Evolutionary conservation across 768 basidiomycete species (phyloP).

Genomic region (Filobasidium floriforme): DNA sequence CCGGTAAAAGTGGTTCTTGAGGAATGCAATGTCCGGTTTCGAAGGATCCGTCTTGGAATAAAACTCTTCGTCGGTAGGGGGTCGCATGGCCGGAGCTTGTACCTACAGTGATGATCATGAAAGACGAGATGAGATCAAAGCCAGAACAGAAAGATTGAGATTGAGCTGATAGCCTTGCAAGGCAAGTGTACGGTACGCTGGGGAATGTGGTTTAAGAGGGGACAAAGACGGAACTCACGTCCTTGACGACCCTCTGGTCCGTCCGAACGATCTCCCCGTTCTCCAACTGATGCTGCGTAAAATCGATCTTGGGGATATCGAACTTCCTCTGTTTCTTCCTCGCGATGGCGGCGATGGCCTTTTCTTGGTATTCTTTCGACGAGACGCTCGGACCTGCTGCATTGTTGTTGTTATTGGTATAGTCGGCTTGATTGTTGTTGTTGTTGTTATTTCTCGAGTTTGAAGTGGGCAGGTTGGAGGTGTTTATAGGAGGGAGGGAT

Average conservation of each 20-base stretch:
- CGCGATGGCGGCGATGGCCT: conserved; percentile 5
- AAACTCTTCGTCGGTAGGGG: conserved; percentile 90
- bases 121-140: too few species aligned
- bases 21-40: conserved; percentile 89
- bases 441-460: not conserved
- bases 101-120: conserved; percentile 62
- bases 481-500: conserved; percentile 1
- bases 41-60: conserved; percentile 72
- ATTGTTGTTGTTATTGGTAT: not conserved
- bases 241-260: conserved; percentile 91
- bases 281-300: conserved; percentile 82
- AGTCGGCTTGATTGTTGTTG: not conserved
- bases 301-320: conserved; percentile 63
- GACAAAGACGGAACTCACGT: too few species aligned
- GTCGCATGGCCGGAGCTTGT: conserved; percentile 90
- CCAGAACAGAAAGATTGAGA: too few species aligned
- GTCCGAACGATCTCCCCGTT: conserved; percentile 87
- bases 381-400: not conserved
- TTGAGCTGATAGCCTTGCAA: too few species aligned
- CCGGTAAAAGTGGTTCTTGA: conserved; percentile 98
- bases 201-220: too few species aligned
- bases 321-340: conserved; percentile 5
- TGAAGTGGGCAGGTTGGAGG: not conserved
- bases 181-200: too few species aligned
- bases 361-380: not conserved